Percentiles rank a stretch among this genome's conserved stretches.
Evolutionary conservation across 2,329 filamentous ascomycete genomes (phyloP).

Genomic region (Metarhizium rileyi): DNA sequence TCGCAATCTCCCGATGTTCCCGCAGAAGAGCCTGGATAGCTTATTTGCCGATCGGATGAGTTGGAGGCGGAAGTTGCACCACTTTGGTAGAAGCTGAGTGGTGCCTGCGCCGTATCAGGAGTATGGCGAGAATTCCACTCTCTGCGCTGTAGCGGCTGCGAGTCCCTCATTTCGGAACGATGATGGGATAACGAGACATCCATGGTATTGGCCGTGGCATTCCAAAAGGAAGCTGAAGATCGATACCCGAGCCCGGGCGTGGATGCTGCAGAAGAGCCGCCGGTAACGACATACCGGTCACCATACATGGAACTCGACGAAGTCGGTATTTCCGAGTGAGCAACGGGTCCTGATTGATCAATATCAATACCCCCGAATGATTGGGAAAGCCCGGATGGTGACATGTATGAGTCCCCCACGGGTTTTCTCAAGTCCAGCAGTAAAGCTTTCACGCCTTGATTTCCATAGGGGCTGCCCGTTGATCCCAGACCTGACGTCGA

Average conservation of each 20-base stretch:
- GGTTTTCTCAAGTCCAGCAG: slow-evolving; percentile 59
- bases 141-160: background rate
- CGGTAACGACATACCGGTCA: slow-evolving; percentile 46
- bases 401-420: slow-evolving; percentile 56
- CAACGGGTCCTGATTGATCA: slow-evolving; percentile 40
- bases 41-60: slow-evolving; percentile 36
- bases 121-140: slow-evolving; percentile 3
- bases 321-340: slow-evolving; percentile 44
- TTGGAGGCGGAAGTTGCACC: slow-evolving; percentile 11
- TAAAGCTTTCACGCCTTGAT: slow-evolving; percentile 56
- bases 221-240: slow-evolving; percentile 2
- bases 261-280: slow-evolving; percentile 33
- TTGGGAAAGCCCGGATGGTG: slow-evolving; percentile 56
- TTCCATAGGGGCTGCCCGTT: slow-evolving; percentile 38
- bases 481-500: slow-evolving; percentile 35
- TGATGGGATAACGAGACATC: background rate
- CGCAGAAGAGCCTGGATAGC: slow-evolving; percentile 15
- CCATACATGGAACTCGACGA: slow-evolving; percentile 45
- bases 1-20: slow-evolving; percentile 38
- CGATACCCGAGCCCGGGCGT: slow-evolving; percentile 26
- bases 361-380: slow-evolving; percentile 60
- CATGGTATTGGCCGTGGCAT: slow-evolving; percentile 1
- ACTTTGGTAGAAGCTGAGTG: slow-evolving; percentile 1
- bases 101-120: background rate
- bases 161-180: background rate